These are phyloP conservation scores for Tolypocladium amazonense DNA, from an alignment of 2,329 filamentous ascomycete genomes.

Conservation along the genomic window DNA sequence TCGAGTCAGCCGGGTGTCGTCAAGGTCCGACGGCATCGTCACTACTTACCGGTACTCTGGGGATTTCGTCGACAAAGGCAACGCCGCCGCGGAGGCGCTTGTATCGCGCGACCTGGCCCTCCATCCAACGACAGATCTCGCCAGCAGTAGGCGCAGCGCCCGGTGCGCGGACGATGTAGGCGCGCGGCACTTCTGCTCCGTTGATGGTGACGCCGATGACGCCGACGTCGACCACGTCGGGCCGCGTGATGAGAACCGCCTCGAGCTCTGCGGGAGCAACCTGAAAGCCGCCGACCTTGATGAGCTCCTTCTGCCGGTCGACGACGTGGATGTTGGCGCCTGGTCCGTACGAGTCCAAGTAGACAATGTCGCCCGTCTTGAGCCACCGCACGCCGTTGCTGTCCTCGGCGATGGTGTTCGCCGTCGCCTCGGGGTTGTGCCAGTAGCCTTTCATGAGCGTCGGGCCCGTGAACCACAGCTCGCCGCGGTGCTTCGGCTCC, in stretches of 20 bases:
- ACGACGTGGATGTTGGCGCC: conserved; percentile 53
- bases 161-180: conserved; percentile 41
- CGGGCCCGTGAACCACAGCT: conserved; percentile 67
- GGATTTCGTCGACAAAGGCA: background rate
- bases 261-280: conserved; percentile 45
- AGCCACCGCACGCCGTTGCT: conserved; percentile 56
- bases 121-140: conserved; percentile 4
- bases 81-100: background rate
- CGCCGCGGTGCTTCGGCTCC: conserved; percentile 58
- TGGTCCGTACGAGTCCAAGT: conserved; percentile 64
- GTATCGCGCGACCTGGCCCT: conserved; percentile 2
- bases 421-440: conserved; percentile 68
- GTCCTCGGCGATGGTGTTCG: conserved; percentile 57
- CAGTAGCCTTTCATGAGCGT: conserved; percentile 70
- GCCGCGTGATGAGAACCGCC: conserved; percentile 24
- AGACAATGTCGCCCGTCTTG: conserved; percentile 70
- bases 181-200: conserved; percentile 49
- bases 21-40: background rate
- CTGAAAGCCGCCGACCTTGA: conserved; percentile 51
- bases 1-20: background rate
- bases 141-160: conserved; percentile 5
- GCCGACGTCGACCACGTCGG: conserved; percentile 48
- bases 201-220: conserved; percentile 49
- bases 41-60: background rate
- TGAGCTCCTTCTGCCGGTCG: conserved; percentile 59